A percentile compares a stretch with the other conserved stretches of the same genome.
phyloP scores from a whole-genome alignment of 2,329 filamentous ascomycete species.

The Alternaria sp. region DNA sequence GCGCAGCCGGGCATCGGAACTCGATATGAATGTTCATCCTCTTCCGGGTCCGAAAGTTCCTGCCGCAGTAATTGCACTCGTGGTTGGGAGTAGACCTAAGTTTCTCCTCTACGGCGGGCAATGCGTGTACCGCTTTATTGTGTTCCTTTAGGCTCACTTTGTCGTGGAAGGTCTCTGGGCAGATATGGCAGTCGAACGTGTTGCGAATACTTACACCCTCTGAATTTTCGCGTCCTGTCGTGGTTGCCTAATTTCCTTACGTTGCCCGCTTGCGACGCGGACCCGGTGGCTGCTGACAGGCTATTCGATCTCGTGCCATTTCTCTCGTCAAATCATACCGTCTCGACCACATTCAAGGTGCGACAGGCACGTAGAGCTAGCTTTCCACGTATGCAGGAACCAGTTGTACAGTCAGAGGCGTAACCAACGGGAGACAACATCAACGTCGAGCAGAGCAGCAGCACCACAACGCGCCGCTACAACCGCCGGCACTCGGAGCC shows the following conservation, averaged over 20 bases:
- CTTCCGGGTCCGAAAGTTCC: neutral
- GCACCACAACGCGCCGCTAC: constrained; percentile 24
- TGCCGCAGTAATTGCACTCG: neutral
- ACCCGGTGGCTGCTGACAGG: neutral
- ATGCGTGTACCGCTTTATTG: neutral
- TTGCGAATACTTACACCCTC: neutral
- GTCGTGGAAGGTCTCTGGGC: neutral
- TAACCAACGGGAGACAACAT: constrained; percentile 17
- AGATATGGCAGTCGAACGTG: neutral
- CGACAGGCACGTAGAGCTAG: neutral
- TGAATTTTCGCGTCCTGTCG: neutral
- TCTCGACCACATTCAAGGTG: neutral
- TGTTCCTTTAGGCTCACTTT: neutral
- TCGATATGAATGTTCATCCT: neutral
- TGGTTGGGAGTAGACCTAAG: neutral
- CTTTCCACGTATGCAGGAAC: neutral
- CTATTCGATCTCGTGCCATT: neutral
- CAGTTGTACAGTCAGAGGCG: neutral
- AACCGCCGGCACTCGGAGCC: constrained; percentile 47
- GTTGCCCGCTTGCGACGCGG: neutral
- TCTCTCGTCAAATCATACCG: neutral
- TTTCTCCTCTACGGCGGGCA: neutral
- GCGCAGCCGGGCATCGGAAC: neutral
- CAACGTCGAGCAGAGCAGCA: constrained; percentile 16
- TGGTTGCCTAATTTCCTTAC: neutral